Conservation (phyloP, 371 early-diverging fungal genomes). For the Amoeboaphelidium occidentale region DNA sequence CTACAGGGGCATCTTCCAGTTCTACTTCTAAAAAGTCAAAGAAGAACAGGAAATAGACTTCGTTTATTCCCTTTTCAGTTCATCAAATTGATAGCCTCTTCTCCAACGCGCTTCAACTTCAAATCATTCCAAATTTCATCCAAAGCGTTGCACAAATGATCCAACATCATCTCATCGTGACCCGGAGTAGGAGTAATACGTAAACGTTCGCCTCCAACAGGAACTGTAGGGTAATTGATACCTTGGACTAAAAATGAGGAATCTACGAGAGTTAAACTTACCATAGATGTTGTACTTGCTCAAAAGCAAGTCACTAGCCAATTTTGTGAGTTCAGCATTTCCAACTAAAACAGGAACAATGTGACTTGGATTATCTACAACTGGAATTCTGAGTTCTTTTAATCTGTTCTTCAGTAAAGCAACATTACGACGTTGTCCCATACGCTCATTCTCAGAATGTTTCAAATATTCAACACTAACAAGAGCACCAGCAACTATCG, state of each 20-base stretch:
- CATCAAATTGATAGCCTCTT: too few species aligned
- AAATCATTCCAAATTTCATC: conserved; percentile 62
- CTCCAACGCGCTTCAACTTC: conserved; percentile 46
- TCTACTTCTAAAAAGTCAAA: too few species aligned
- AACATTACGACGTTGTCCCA: conserved; percentile 68
- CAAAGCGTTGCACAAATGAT: conserved; percentile 55
- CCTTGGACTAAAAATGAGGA: too few species aligned
- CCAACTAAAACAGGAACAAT: conserved; percentile 93
- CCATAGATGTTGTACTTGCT: conserved; percentile 67
- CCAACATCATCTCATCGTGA: conserved; percentile 53
- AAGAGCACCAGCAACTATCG: conserved; percentile 67
- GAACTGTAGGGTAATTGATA: conserved; percentile 94
- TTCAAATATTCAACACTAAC: conserved; percentile 75
- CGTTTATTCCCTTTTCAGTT: too few species aligned
- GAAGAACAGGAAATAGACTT: too few species aligned
- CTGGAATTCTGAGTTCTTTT: conserved; percentile 64
- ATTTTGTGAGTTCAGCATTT: conserved; percentile 75
- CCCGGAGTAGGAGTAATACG: conserved; percentile 94
- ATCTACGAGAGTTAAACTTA: too few species aligned
- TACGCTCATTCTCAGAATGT: conserved; percentile 52
- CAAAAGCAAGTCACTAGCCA: conserved; percentile 72
- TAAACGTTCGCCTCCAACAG: conserved; percentile 82
- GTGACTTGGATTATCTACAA: conserved; percentile 91
- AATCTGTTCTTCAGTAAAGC: conserved; percentile 58
- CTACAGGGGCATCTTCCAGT: too few species aligned